phyloP scores from a whole-genome alignment of 441 rosid species.

The Erodium moschatum region DNA sequence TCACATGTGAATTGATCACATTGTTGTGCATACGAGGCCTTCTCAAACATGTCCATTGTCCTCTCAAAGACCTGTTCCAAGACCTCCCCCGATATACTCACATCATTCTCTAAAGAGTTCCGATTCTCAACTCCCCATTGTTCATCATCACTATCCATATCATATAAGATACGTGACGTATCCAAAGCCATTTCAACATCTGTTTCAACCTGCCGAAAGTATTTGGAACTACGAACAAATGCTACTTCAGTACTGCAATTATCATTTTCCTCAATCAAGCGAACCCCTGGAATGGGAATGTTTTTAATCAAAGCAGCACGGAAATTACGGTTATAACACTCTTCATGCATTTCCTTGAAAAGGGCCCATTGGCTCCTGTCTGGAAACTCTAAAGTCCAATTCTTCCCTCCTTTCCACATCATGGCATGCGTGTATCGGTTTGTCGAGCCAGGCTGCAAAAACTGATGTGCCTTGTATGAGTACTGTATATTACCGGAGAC shows the following conservation, averaged over 20 bases:
- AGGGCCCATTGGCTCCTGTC: slow-evolving; percentile 85
- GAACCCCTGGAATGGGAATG: slow-evolving; percentile 87
- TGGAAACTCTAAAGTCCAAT: slow-evolving; percentile 81
- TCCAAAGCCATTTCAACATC: slow-evolving; percentile 88
- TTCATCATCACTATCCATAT: slow-evolving; percentile 95
- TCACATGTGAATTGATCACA: slow-evolving; percentile 51
- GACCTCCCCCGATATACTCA: slow-evolving; percentile 22
- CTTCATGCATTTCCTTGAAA: slow-evolving; percentile 96
- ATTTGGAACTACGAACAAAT: slow-evolving; percentile 51
- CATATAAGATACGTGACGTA: slow-evolving; percentile 65
- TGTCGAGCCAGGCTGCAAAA: slow-evolving; percentile 86
- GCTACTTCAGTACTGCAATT: slow-evolving; percentile 38
- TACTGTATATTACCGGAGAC: slow-evolving; percentile 50
- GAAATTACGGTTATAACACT: slow-evolving; percentile 68
- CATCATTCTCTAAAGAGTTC: slow-evolving; percentile 25
- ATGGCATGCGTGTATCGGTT: slow-evolving; percentile 90
- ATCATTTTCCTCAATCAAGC: slow-evolving; percentile 53
- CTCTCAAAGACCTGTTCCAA: slow-evolving; percentile 62
- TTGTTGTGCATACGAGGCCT: slow-evolving; percentile 64
- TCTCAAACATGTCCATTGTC: slow-evolving; percentile 74
- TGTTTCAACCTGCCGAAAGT: slow-evolving; percentile 62
- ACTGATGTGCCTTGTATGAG: slow-evolving; percentile 77
- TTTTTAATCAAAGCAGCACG: slow-evolving; percentile 77
- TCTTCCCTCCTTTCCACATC: slow-evolving; percentile 99
- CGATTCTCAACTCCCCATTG: slow-evolving; percentile 41